phyloP scores from a whole-genome alignment of 495 filamentous ascomycete species.

The Apiosordaria backusii region DNA sequence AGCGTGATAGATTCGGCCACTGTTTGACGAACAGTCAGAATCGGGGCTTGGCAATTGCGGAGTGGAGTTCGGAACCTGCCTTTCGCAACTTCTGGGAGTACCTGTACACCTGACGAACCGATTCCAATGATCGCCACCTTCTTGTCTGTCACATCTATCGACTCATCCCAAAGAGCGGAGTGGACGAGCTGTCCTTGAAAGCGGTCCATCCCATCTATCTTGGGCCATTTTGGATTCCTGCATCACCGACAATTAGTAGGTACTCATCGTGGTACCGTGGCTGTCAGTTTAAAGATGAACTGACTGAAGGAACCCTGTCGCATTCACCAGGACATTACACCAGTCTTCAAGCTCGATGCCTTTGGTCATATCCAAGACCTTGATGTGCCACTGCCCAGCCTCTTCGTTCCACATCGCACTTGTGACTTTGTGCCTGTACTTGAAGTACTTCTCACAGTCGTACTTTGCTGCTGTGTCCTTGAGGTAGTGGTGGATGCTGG shows the following conservation, averaged over 20 bases:
- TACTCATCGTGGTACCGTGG: background rate
- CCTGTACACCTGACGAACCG: background rate
- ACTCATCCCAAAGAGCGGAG: background rate
- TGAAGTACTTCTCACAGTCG: background rate
- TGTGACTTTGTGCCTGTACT: background rate
- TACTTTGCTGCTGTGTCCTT: background rate
- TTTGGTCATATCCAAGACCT: background rate
- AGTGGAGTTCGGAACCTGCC: no score
- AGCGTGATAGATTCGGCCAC: background rate
- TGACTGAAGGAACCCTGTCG: background rate
- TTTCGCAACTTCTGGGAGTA: background rate
- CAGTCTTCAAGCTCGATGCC: background rate
- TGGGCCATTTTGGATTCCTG: background rate
- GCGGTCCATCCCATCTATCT: background rate
- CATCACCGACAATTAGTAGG: background rate
- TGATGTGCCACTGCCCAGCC: background rate
- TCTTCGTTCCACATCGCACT: background rate
- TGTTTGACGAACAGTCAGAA: background rate
- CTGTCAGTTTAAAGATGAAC: background rate
- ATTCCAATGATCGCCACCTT: background rate
- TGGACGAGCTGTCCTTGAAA: background rate
- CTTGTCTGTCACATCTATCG: background rate
- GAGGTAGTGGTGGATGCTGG: background rate
- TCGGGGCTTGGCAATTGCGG: no score
- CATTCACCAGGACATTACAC: background rate